Evolutionary conservation across 1,139 yeast species (phyloP).

Genomic region (Yamadazyma dushanensis): DNA sequence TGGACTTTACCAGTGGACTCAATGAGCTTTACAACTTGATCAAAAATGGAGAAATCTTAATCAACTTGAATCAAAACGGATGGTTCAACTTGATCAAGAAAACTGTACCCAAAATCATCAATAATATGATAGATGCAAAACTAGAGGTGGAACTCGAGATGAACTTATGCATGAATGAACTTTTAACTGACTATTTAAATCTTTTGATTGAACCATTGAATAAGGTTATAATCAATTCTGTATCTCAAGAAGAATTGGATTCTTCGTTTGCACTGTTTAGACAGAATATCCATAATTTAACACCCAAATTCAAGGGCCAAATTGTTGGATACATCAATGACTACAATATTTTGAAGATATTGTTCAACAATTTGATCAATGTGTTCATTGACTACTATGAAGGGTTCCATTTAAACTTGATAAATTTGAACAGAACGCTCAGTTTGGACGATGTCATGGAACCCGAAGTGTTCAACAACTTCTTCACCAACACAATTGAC

Average conservation of each 20-base stretch:
- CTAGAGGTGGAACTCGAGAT: slow-evolving; percentile 73
- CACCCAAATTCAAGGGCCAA: slow-evolving; percentile 57
- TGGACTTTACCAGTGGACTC: slow-evolving; percentile 77
- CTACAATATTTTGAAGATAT: slow-evolving; percentile 28
- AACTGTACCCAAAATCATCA: slow-evolving; percentile 79
- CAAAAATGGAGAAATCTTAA: slow-evolving; percentile 33
- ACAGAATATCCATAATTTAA: slow-evolving; percentile 46
- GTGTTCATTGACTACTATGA: slow-evolving; percentile 34
- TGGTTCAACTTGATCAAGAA: slow-evolving; percentile 63
- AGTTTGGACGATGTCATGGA: slow-evolving; percentile 44
- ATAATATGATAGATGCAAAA: slow-evolving; percentile 84
- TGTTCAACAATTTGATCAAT: slow-evolving; percentile 33
- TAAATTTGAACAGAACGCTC: slow-evolving; percentile 17
- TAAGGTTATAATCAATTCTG: background rate
- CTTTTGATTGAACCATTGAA: slow-evolving; percentile 34
- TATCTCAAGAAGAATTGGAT: slow-evolving; percentile 15
- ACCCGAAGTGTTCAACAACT: slow-evolving; percentile 53
- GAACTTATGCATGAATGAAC: slow-evolving; percentile 66
- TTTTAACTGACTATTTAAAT: slow-evolving; percentile 45
- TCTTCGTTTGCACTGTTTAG: slow-evolving; percentile 42
- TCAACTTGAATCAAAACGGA: slow-evolving; percentile 35
- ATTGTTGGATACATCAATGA: slow-evolving; percentile 50
- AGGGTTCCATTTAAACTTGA: slow-evolving; percentile 24
- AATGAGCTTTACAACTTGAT: slow-evolving; percentile 56
- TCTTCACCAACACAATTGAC: slow-evolving; percentile 28